Percentiles rank a stretch among this genome's conserved stretches.
phyloP scores from a whole-genome alignment of 495 filamentous ascomycete genomes.

The Bacidia rubella region DNA sequence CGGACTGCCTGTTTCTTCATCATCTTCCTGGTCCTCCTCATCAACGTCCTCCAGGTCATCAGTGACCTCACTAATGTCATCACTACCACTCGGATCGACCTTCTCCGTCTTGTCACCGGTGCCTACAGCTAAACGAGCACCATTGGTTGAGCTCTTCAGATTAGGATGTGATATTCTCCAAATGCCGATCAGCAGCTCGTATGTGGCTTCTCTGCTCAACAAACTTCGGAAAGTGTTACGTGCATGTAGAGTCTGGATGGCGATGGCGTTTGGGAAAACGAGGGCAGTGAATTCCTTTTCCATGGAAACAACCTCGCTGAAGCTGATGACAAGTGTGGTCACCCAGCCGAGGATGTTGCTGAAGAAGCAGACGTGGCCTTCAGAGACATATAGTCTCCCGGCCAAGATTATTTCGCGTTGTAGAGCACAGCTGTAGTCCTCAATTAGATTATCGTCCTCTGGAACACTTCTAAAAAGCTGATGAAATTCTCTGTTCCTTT shows the following conservation, averaged over 20 bases:
- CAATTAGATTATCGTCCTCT: constrained; percentile 94
- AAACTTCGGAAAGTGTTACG: constrained; percentile 93
- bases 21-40: constrained; percentile 63
- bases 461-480: constrained; percentile 87
- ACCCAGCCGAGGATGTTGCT: constrained; percentile 98
- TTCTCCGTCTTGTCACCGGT: constrained; percentile 86
- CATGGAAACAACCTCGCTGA: constrained; percentile 91
- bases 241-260: constrained; percentile 89
- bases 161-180: constrained; percentile 95
- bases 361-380: constrained; percentile 95
- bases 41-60: constrained; percentile 63
- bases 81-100: constrained; percentile 47
- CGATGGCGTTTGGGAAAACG: constrained; percentile 94
- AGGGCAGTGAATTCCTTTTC: constrained; percentile 95
- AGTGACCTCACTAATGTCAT: constrained; percentile 35
- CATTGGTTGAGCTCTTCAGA: constrained; percentile 76
- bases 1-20: constrained; percentile 44
- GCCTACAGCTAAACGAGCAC: constrained; percentile 65
- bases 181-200: constrained; percentile 91
- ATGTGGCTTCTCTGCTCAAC: constrained; percentile 85
- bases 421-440: constrained; percentile 94
- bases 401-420: constrained; percentile 93
- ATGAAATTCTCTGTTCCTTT: constrained; percentile 92
- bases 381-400: constrained; percentile 87
- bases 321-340: constrained; percentile 92